Evolutionary conservation across 2,329 filamentous ascomycete species (phyloP).

Genomic region (Clathrospora elynae): DNA sequence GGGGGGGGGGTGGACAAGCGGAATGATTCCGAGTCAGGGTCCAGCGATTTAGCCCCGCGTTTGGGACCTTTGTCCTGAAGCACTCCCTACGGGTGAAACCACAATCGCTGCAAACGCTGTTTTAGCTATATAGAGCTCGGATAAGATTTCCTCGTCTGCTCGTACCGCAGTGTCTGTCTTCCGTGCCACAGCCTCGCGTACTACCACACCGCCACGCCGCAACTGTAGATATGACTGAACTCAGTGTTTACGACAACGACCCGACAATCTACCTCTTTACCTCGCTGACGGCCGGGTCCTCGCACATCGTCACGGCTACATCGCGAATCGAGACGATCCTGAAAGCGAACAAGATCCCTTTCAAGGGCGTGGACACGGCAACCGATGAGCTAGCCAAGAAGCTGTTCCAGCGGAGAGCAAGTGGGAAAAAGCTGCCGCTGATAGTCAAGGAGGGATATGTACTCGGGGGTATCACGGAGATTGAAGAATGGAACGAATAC

Average conservation of each 20-base stretch:
- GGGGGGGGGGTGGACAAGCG: no score
- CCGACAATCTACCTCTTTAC: constrained; percentile 86
- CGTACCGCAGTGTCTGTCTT: not conserved
- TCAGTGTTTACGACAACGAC: constrained; percentile 53
- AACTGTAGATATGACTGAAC: constrained; percentile 43
- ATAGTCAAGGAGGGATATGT: constrained; percentile 86
- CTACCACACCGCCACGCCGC: constrained; percentile 11
- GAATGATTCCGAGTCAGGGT: constrained; percentile 7
- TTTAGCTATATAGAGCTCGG: constrained; percentile 2
- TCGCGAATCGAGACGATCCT: constrained; percentile 95
- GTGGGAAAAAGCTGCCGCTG: constrained; percentile 86
- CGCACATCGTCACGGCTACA: constrained; percentile 94
- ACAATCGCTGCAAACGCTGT: constrained; percentile 11
- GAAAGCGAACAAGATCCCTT: constrained; percentile 90
- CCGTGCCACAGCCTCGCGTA: not conserved
- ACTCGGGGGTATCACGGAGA: constrained; percentile 88
- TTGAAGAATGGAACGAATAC: constrained; percentile 99
- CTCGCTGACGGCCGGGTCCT: constrained; percentile 91
- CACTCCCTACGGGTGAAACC: constrained; percentile 17
- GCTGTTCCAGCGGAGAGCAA: constrained; percentile 83
- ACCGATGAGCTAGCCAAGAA: constrained; percentile 87
- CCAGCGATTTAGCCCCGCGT: constrained; percentile 13
- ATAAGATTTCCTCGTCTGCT: not conserved
- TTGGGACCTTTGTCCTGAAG: constrained; percentile 9
- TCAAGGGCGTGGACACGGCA: constrained; percentile 88